These are phyloP conservation scores for Hemerocallis citrina DNA, from an alignment of 106 monocot genomes.

Conservation along the genomic window DNA sequence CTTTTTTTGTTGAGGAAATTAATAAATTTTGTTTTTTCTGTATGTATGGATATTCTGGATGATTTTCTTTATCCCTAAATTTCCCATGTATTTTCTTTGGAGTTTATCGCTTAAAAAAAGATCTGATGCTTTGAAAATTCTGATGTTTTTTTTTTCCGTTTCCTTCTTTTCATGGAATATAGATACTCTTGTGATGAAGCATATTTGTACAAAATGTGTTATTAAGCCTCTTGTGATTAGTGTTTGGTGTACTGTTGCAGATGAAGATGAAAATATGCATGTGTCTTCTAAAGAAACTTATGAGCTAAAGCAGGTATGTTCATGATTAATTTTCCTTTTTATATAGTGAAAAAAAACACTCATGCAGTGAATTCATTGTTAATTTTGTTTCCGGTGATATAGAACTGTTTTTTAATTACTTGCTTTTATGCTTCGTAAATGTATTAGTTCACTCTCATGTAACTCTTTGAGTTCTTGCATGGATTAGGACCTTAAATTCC, in stretches of 20 bases:
- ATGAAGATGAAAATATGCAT: constrained; percentile 3
- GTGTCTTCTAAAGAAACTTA: constrained; percentile 7
- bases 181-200: not conserved
- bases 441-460: not conserved
- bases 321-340: not conserved
- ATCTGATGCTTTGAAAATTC: not conserved
- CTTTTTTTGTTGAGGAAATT: too few species aligned
- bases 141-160: not conserved
- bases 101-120: not conserved
- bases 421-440: not conserved
- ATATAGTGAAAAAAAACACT: not conserved
- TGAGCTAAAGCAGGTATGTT: constrained; percentile 4
- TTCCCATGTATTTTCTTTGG: not conserved
- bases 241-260: not conserved
- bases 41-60: not conserved
- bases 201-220: not conserved
- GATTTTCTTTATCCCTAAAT: not conserved
- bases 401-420: not conserved
- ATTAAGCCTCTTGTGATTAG: not conserved
- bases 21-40: not conserved
- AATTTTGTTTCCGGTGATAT: not conserved
- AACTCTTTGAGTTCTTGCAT: not conserved
- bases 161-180: not conserved
- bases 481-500: not conserved
- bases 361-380: not conserved